phyloP scores from a whole-genome alignment of 129 eudicot genomes.

The Scalesia atractyloides region DNA sequence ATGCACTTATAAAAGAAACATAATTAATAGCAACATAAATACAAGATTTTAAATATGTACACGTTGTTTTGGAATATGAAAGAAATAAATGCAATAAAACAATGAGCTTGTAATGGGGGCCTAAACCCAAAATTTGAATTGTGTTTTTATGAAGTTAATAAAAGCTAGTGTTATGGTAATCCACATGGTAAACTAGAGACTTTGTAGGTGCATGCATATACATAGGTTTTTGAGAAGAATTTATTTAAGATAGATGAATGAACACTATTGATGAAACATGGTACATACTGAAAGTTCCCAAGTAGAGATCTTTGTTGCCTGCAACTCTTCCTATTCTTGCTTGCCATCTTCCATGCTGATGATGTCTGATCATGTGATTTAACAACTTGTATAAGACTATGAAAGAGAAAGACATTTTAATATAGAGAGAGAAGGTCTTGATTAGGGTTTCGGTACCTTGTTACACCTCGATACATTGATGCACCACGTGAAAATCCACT shows the following conservation, averaged over 20 bases:
- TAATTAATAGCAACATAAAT: neutral
- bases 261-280: slow-evolving; percentile 16
- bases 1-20: slow-evolving; percentile 7
- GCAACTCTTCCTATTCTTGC: slow-evolving; percentile 99
- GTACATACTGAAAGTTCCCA: slow-evolving; percentile 96
- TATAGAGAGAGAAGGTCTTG: neutral
- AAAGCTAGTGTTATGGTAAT: slow-evolving; percentile 43
- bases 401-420: neutral
- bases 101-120: slow-evolving; percentile 40
- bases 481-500: slow-evolving; percentile 99
- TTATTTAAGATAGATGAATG: slow-evolving; percentile 15
- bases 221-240: slow-evolving; percentile 23
- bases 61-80: slow-evolving; percentile 13
- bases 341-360: slow-evolving; percentile 99
- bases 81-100: slow-evolving; percentile 37
- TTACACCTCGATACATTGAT: slow-evolving; percentile 97
- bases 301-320: slow-evolving; percentile 98
- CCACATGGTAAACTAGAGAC: slow-evolving; percentile 40
- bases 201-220: slow-evolving; percentile 35
- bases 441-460: slow-evolving; percentile 60
- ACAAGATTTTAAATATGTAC: slow-evolving; percentile 8
- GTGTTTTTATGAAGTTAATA: slow-evolving; percentile 29
- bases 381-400: slow-evolving; percentile 7
- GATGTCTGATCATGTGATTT: slow-evolving; percentile 60
- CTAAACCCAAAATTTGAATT: slow-evolving; percentile 25